Percentiles rank a stretch among this genome's conserved stretches.
Conservation (phyloP, 2,329 filamentous ascomycete species). For the Fusarium odoratissimum region DNA sequence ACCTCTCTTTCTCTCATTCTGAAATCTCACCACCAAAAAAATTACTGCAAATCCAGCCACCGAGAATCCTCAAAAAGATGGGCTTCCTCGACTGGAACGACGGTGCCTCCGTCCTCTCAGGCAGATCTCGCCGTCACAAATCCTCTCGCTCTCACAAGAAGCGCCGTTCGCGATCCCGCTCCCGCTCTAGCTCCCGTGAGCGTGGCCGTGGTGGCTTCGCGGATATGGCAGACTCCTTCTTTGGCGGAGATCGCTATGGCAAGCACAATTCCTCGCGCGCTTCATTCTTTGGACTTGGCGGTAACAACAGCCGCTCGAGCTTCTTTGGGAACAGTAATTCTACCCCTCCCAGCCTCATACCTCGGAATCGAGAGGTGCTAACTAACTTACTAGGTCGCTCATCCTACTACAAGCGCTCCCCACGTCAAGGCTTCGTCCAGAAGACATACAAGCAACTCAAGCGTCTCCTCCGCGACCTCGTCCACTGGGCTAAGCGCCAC, state of each 20-base stretch:
- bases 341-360: not conserved
- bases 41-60: not conserved
- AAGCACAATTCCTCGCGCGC: conserved; percentile 56
- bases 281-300: conserved; percentile 61
- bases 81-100: conserved; percentile 52
- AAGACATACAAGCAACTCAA: conserved; percentile 80
- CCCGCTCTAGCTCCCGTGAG: conserved; percentile 51
- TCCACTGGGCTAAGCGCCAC: conserved; percentile 83
- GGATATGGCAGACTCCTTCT: conserved; percentile 49
- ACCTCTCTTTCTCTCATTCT: not conserved
- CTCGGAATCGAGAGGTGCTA: not conserved
- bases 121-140: conserved; percentile 45
- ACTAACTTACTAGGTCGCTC: conserved; percentile 56
- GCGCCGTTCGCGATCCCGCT: conserved; percentile 53
- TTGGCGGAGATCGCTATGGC: conserved; percentile 50
- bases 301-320: conserved; percentile 57
- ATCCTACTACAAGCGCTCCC: conserved; percentile 82
- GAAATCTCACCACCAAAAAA: not conserved
- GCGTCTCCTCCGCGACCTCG: conserved; percentile 81
- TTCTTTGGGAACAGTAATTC: conserved; percentile 58
- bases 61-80: conserved; percentile 31
- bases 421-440: conserved; percentile 81
- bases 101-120: conserved; percentile 48
- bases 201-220: conserved; percentile 49
- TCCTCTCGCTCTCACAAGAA: conserved; percentile 50